Conservation (phyloP, 2,329 filamentous ascomycete genomes). For the Tolypocladium capitatum region DNA sequence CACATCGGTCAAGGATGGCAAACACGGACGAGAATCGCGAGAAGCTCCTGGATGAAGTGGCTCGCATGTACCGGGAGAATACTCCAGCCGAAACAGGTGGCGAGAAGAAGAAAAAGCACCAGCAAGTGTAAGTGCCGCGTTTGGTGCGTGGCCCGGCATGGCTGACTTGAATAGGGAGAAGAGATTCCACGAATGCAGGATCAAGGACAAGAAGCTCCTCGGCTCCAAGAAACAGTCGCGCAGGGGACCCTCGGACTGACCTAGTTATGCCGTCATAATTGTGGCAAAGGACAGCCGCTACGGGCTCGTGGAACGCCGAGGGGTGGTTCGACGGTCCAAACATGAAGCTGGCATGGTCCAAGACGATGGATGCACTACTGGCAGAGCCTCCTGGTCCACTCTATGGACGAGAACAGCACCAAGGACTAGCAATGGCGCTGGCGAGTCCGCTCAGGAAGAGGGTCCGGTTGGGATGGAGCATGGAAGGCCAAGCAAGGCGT, state of each 20-base stretch:
- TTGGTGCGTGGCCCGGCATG: neutral
- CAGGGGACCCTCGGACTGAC: constrained; percentile 20
- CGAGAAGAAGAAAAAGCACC: constrained; percentile 35
- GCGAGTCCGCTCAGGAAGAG: neutral
- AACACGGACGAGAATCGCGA: constrained; percentile 40
- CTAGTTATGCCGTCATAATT: too few species aligned
- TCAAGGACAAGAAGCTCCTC: constrained; percentile 34
- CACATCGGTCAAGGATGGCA: constrained; percentile 34
- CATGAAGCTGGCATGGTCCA: too few species aligned
- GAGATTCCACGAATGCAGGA: constrained; percentile 28
- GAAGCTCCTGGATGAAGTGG: constrained; percentile 35
- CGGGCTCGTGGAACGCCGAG: too few species aligned
- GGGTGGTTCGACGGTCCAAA: too few species aligned
- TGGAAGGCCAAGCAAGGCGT: neutral
- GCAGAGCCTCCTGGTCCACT: too few species aligned
- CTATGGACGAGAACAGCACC: neutral
- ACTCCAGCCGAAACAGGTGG: constrained; percentile 33
- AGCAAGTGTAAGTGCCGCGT: constrained; percentile 26
- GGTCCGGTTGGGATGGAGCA: neutral
- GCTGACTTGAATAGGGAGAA: constrained; percentile 27
- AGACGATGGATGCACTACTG: too few species aligned
- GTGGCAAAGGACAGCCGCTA: too few species aligned
- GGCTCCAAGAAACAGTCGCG: constrained; percentile 37
- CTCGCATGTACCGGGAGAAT: constrained; percentile 29
- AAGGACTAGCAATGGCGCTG: too few species aligned